Percentiles rank a stretch among this genome's conserved stretches.
These are phyloP conservation scores for Sungouiozyma intestinalis DNA, from an alignment of 805 yeast species.

Conservation along the genomic window DNA sequence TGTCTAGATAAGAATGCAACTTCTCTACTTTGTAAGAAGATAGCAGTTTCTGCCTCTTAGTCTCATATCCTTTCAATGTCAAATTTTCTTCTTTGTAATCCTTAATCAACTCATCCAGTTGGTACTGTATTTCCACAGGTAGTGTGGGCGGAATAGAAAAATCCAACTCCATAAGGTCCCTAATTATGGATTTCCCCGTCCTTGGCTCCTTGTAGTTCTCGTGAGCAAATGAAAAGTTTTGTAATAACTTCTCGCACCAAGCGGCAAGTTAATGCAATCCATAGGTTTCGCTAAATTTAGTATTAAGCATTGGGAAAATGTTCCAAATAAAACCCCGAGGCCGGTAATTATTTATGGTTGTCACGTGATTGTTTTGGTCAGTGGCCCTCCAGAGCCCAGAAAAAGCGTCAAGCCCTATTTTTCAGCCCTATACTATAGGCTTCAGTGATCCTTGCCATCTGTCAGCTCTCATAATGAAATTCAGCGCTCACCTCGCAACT, in stretches of 20 bases:
- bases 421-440: no score
- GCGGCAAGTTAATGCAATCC: not conserved
- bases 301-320: no score
- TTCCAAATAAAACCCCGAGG: no score
- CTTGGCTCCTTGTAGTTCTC: not conserved
- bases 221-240: no score
- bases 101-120: constrained; percentile 33
- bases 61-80: constrained; percentile 62
- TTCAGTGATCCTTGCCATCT: no score
- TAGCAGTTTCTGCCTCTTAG: constrained; percentile 34
- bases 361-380: no score
- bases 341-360: no score
- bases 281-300: no score
- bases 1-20: not conserved
- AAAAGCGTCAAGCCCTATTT: no score
- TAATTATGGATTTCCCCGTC: not conserved
- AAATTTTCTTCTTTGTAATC: constrained; percentile 61
- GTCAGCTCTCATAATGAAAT: no score
- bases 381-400: no score
- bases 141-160: constrained; percentile 37
- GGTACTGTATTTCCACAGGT: constrained; percentile 29
- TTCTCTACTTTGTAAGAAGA: constrained; percentile 3
- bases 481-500: no score
- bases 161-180: constrained; percentile 28
- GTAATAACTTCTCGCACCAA: not conserved